Conservation (phyloP, 257 asterid species). For the Knoxia roxburghii region DNA sequence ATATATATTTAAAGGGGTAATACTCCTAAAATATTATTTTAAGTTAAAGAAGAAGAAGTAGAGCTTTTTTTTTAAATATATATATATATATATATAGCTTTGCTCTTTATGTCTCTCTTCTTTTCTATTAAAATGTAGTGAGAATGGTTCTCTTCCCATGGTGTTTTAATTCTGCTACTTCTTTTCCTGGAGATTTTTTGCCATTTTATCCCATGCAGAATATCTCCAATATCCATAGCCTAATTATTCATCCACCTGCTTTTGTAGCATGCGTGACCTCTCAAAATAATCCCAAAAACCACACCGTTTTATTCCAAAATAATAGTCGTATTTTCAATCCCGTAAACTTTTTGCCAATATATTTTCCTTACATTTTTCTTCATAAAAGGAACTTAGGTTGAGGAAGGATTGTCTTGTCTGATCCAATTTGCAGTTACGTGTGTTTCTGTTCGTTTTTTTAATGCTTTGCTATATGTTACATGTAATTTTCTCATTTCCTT, state of each 20-base stretch:
- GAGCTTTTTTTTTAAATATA: constrained; percentile 30
- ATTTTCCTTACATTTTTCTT: not conserved
- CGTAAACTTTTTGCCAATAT: too few relatives aligned
- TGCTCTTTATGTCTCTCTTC: constrained; percentile 41
- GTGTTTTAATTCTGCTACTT: not conserved
- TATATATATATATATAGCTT: constrained; percentile 15
- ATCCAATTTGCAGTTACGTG: not conserved
- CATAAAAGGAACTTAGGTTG: not conserved
- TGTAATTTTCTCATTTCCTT: not conserved
- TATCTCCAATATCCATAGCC: constrained; percentile 2
- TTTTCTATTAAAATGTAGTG: constrained; percentile 19
- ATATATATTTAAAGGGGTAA: constrained; percentile 14
- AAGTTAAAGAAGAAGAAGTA: constrained; percentile 11
- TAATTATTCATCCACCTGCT: constrained; percentile 13
- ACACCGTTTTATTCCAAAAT: not conserved
- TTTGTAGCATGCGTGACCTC: constrained; percentile 17
- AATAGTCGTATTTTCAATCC: not conserved
- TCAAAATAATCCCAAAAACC: not conserved
- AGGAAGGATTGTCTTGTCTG: not conserved
- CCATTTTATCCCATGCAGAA: constrained; percentile 16
- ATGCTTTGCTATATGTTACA: not conserved
- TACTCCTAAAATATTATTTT: constrained; percentile 6
- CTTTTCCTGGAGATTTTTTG: not conserved
- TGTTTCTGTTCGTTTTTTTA: not conserved
- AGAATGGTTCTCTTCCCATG: constrained; percentile 11